Percentiles rank a stretch among this genome's conserved stretches.
These are phyloP conservation scores for Xylaria sp. DNA, from an alignment of 2,329 filamentous ascomycete genomes.

Conservation along the genomic window DNA sequence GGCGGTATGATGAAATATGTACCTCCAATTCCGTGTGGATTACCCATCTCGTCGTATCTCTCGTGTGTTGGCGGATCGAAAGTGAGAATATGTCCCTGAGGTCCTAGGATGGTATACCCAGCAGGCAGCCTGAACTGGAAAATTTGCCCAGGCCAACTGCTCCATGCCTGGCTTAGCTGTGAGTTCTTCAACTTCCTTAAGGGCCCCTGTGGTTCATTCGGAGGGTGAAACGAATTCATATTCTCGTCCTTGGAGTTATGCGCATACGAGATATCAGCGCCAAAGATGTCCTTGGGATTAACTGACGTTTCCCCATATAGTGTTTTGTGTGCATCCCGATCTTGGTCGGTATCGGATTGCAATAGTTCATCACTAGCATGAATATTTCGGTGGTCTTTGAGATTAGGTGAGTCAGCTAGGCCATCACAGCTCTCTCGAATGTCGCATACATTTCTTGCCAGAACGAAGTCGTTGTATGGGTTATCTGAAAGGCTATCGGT, in stretches of 20 bases:
- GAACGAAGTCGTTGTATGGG: slow-evolving; percentile 9
- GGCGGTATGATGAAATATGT: slow-evolving; percentile 9
- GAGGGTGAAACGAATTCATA: not conserved
- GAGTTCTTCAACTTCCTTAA: not conserved
- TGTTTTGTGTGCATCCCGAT: not conserved
- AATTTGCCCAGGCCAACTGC: slow-evolving; percentile 6
- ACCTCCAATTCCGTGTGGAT: slow-evolving; percentile 14
- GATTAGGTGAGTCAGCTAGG: too few species aligned
- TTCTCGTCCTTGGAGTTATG: not conserved
- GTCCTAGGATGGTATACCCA: slow-evolving; percentile 7
- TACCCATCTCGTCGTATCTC: slow-evolving; percentile 10
- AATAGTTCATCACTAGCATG: not conserved
- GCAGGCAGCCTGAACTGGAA: slow-evolving; percentile 22
- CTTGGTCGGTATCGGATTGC: not conserved
- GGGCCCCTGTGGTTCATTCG: slow-evolving; percentile 1
- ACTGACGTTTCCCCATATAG: not conserved
- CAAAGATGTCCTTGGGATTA: slow-evolving; percentile 15
- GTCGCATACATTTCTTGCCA: slow-evolving; percentile 3
- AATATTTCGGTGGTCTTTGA: too few species aligned
- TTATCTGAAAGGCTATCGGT: not conserved
- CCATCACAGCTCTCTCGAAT: not conserved
- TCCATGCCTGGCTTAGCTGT: not conserved
- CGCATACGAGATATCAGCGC: not conserved
- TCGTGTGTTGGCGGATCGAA: slow-evolving; percentile 10
- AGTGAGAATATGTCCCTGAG: slow-evolving; percentile 10